These are phyloP conservation scores for Paraconiothyrium brasiliense DNA, from an alignment of 2,329 filamentous ascomycete genomes.

Conservation along the genomic window DNA sequence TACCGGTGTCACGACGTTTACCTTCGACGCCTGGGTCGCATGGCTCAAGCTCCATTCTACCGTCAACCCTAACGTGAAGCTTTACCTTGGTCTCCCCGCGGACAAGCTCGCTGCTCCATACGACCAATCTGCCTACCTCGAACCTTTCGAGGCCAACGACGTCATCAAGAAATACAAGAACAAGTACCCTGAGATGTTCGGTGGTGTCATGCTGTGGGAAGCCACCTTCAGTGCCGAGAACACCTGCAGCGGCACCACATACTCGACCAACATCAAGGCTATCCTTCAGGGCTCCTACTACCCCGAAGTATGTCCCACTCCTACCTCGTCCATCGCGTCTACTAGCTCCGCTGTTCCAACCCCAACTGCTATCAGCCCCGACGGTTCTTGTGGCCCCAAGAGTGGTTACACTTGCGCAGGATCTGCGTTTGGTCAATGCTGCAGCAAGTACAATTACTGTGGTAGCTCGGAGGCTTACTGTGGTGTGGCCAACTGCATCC, in stretches of 20 bases:
- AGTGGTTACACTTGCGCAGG: conserved; percentile 26
- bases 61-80: conserved; percentile 55
- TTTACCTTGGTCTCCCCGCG: conserved; percentile 63
- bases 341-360: conserved; percentile 16
- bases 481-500: conserved; percentile 16
- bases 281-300: conserved; percentile 34
- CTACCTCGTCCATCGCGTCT: conserved; percentile 21
- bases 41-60: conserved; percentile 51
- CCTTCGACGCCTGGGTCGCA: conserved; percentile 55
- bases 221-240: conserved; percentile 61
- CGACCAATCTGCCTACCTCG: conserved; percentile 56
- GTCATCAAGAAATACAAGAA: conserved; percentile 52
- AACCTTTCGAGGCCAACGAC: conserved; percentile 55
- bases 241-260: conserved; percentile 54
- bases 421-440: conserved; percentile 26
- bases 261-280: conserved; percentile 60
- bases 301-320: conserved; percentile 28
- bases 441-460: conserved; percentile 28
- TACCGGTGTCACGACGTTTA: conserved; percentile 51
- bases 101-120: conserved; percentile 30
- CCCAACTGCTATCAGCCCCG: conserved; percentile 17
- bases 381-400: conserved; percentile 24
- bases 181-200: conserved; percentile 57
- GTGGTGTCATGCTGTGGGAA: conserved; percentile 70
- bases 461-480: conserved; percentile 20